A percentile compares a stretch with the other conserved stretches of the same genome.
Evolutionary conservation across 2,329 filamentous ascomycete genomes (phyloP).

Genomic region (Fusarium tricinctum): DNA sequence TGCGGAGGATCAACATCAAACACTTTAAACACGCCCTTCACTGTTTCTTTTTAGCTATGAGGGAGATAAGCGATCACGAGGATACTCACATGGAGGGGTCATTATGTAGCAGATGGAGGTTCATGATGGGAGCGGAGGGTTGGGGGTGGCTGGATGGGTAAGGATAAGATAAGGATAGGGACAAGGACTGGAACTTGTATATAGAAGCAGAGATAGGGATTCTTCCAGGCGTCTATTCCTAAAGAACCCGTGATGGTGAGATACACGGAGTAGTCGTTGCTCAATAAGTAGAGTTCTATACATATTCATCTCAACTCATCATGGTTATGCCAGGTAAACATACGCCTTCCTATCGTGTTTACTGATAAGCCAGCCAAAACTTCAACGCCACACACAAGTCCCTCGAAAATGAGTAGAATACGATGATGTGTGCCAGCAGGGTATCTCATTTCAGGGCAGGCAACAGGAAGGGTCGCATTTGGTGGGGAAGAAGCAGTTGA

Average conservation of each 20-base stretch:
- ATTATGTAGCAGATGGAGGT: not conserved
- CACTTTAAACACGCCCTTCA: not conserved
- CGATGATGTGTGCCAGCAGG: not conserved
- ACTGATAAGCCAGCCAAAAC: slow-evolving; percentile 8
- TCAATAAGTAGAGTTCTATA: too few relatives aligned
- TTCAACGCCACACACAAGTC: not conserved
- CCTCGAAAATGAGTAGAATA: not conserved
- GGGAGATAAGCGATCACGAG: slow-evolving; percentile 37
- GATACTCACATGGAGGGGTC: slow-evolving; percentile 18
- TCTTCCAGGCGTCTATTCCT: too few relatives aligned
- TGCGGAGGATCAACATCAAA: slow-evolving; percentile 19
- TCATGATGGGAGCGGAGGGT: slow-evolving; percentile 2
- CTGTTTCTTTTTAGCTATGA: not conserved
- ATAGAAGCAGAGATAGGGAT: not conserved
- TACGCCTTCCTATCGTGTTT: slow-evolving; percentile 9
- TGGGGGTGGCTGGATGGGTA: slow-evolving; percentile 30
- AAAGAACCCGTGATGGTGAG: too few relatives aligned
- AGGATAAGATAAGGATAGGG: not conserved
- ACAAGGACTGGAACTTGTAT: not conserved
- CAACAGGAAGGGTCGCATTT: slow-evolving; percentile 17
- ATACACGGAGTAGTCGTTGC: too few relatives aligned
- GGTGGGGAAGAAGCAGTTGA: slow-evolving; percentile 11
- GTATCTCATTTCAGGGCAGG: slow-evolving; percentile 21
- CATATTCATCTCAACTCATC: too few relatives aligned
- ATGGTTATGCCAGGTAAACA: too few relatives aligned